These are phyloP conservation scores for Xylariaceae sp. DNA, from an alignment of 2,329 filamentous ascomycete genomes.

Conservation along the genomic window DNA sequence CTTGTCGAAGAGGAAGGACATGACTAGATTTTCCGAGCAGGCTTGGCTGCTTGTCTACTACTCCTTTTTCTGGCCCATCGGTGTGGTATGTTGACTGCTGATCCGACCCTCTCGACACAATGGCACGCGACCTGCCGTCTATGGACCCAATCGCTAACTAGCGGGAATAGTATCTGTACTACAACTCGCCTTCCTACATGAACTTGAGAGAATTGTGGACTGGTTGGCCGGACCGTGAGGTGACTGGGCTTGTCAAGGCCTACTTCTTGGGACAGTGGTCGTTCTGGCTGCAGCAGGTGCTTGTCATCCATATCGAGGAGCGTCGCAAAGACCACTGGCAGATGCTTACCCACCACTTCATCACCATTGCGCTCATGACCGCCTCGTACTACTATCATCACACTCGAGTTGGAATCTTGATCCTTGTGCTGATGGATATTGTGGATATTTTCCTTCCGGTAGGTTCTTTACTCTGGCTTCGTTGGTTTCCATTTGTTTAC, in stretches of 20 bases:
- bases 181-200: conserved; percentile 70
- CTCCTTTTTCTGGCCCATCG: conserved; percentile 71
- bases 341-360: conserved; percentile 92
- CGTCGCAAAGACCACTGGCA: conserved; percentile 91
- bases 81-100: conserved; percentile 57
- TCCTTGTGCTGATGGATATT: conserved; percentile 88
- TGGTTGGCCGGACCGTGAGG: conserved; percentile 73
- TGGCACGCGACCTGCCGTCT: conserved; percentile 10
- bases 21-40: conserved; percentile 87
- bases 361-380: conserved; percentile 76
- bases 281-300: conserved; percentile 91
- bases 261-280: conserved; percentile 88
- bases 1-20: conserved; percentile 68
- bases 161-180: conserved; percentile 65
- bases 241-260: conserved; percentile 70
- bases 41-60: conserved; percentile 88
- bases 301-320: conserved; percentile 93
- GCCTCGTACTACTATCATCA: conserved; percentile 82
- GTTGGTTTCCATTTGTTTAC: background rate
- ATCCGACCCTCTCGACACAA: background rate
- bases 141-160: conserved; percentile 1
- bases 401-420: conserved; percentile 80
- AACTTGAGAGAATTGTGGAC: conserved; percentile 76
- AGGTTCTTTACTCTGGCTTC: conserved; percentile 33
- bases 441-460: conserved; percentile 86